Evolutionary conservation across 495 filamentous ascomycete genomes (phyloP).

Genomic region (Penicillium nucicola): DNA sequence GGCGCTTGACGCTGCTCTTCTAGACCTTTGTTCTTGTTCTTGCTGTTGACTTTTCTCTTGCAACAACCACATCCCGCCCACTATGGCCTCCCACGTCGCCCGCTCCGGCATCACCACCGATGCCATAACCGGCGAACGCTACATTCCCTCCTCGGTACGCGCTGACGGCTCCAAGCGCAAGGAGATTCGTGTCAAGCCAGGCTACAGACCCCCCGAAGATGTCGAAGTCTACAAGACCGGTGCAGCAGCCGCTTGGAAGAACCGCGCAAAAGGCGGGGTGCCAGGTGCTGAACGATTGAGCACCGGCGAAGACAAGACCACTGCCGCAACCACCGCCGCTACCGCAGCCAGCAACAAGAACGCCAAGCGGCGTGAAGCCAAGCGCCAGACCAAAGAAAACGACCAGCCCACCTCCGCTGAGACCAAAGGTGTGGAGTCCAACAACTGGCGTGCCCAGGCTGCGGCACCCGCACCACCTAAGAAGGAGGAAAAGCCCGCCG

Average conservation of each 20-base stretch:
- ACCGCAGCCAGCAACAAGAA: constrained; percentile 73
- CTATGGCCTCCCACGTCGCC: constrained; percentile 29
- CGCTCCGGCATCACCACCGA: constrained; percentile 74
- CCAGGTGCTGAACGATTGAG: constrained; percentile 69
- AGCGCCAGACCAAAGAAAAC: constrained; percentile 75
- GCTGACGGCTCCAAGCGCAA: constrained; percentile 84
- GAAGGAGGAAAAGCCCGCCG: constrained; percentile 29
- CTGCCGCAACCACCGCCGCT: constrained; percentile 42
- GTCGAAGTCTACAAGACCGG: constrained; percentile 95
- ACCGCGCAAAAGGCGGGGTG: constrained; percentile 69
- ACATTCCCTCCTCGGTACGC: constrained; percentile 82
- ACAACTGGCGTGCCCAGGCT: constrained; percentile 24
- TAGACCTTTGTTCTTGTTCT: not conserved
- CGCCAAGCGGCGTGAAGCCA: constrained; percentile 86
- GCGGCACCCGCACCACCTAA: constrained; percentile 14
- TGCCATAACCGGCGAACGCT: constrained; percentile 68
- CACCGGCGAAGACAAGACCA: constrained; percentile 47
- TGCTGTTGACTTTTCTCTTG: not conserved
- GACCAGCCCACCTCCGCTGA: constrained; percentile 36
- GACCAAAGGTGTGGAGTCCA: constrained; percentile 33
- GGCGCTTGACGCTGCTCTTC: constrained; percentile 1
- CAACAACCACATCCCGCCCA: not conserved
- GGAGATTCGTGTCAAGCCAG: constrained; percentile 89
- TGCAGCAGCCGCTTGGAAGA: constrained; percentile 82
- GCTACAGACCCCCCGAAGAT: constrained; percentile 93